phyloP scores from a whole-genome alignment of 2,329 filamentous ascomycete species.

The Xylariaceae sp. region DNA sequence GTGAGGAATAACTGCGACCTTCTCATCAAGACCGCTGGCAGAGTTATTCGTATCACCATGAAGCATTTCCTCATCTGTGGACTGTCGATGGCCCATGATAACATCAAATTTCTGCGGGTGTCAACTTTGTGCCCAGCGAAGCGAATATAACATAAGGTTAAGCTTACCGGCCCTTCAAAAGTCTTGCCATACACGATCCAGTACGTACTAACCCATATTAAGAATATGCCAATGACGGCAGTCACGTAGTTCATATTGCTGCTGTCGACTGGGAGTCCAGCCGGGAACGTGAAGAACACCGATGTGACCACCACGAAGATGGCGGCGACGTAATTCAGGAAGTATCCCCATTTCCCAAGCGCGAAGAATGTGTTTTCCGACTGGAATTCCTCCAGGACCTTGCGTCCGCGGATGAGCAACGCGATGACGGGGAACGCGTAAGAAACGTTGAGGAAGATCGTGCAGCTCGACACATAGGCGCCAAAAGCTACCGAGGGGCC shows the following conservation, averaged over 20 bases:
- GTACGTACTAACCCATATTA: slow-evolving; percentile 23
- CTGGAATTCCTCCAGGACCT: slow-evolving; percentile 26
- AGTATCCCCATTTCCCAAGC: slow-evolving; percentile 28
- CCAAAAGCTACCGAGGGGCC: slow-evolving; percentile 45
- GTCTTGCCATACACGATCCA: slow-evolving; percentile 25
- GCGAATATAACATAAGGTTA: neutral
- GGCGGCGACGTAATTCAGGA: slow-evolving; percentile 31
- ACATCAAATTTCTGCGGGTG: slow-evolving; percentile 24
- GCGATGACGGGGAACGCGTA: slow-evolving; percentile 41
- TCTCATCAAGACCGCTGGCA: slow-evolving; percentile 15
- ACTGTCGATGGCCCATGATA: slow-evolving; percentile 21
- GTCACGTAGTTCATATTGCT: slow-evolving; percentile 32
- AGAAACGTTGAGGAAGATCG: slow-evolving; percentile 43
- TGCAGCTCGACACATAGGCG: slow-evolving; percentile 42
- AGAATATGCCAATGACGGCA: slow-evolving; percentile 35
- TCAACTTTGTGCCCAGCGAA: slow-evolving; percentile 1
- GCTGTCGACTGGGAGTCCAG: slow-evolving; percentile 18
- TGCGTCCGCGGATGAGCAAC: slow-evolving; percentile 35
- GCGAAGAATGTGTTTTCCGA: slow-evolving; percentile 26
- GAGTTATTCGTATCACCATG: slow-evolving; percentile 5
- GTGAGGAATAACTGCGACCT: neutral
- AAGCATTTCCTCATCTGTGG: slow-evolving; percentile 15
- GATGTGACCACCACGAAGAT: slow-evolving; percentile 38
- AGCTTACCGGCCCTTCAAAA: slow-evolving; percentile 29
- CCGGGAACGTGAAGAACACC: slow-evolving; percentile 34